phyloP scores from a whole-genome alignment of 2,329 filamentous ascomycete genomes.

The Phaeophleospora eucalypticola region DNA sequence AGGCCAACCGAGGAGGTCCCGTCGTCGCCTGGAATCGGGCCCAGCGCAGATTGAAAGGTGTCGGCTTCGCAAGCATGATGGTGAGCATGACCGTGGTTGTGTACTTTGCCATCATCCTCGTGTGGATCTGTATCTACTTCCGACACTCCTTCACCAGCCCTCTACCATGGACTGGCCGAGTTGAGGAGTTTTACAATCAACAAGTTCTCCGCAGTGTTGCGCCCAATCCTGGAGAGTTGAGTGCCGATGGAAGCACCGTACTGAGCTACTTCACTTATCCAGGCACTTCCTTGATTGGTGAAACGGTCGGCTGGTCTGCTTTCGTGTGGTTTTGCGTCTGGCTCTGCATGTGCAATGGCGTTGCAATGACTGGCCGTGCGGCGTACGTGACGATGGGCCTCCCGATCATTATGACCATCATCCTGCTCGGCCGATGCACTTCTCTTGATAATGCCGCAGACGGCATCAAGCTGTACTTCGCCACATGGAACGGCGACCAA shows the following conservation, averaged over 20 bases:
- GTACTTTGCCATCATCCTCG: slow-evolving; percentile 55
- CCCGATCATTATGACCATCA: slow-evolving; percentile 54
- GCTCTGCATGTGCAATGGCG: slow-evolving; percentile 57
- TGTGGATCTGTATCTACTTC: slow-evolving; percentile 59
- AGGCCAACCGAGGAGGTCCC: slow-evolving; percentile 46
- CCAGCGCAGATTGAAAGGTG: slow-evolving; percentile 51
- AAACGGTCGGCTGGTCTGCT: slow-evolving; percentile 55
- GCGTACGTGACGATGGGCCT: slow-evolving; percentile 61
- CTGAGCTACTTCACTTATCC: slow-evolving; percentile 47
- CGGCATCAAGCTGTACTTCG: slow-evolving; percentile 50
- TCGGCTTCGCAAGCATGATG: slow-evolving; percentile 51
- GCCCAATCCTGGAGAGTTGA: too few species aligned
- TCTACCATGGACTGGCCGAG: slow-evolving; percentile 50
- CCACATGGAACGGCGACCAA: slow-evolving; percentile 48
- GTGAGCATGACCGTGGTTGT: slow-evolving; percentile 54
- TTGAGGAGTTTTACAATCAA: slow-evolving; percentile 54
- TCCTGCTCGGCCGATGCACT: slow-evolving; percentile 52
- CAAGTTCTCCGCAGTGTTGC: too few species aligned
- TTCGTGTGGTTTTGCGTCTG: slow-evolving; percentile 60
- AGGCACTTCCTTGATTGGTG: slow-evolving; percentile 46
- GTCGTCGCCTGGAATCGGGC: slow-evolving; percentile 41
- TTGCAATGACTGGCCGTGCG: slow-evolving; percentile 55
- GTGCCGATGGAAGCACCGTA: too few species aligned
- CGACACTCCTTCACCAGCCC: slow-evolving; percentile 53
- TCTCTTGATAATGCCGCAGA: slow-evolving; percentile 53